Conservation (phyloP, 192 early-diverging fungal genomes). For the Coemansia sp. region DNA sequence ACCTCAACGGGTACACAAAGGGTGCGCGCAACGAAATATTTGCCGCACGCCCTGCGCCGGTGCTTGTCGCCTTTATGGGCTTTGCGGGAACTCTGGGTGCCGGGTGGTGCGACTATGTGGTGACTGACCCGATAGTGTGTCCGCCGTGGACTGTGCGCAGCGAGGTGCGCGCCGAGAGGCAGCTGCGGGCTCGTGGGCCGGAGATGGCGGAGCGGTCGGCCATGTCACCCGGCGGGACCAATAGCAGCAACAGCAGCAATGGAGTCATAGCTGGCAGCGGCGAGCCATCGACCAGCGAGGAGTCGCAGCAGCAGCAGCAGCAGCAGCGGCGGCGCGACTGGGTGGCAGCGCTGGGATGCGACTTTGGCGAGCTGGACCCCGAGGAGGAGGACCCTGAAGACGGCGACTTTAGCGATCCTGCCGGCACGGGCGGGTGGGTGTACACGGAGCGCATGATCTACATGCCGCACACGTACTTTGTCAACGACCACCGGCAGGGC, state of each 20-base stretch:
- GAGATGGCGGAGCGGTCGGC: slow-evolving; percentile 21
- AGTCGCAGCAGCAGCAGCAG: slow-evolving; percentile 9
- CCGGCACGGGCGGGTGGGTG: slow-evolving; percentile 57
- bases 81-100: slow-evolving; percentile 91
- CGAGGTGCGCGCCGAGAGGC: slow-evolving; percentile 53
- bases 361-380: slow-evolving; percentile 50
- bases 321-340: slow-evolving; percentile 37
- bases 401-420: slow-evolving; percentile 20
- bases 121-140: slow-evolving; percentile 70
- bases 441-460: slow-evolving; percentile 88
- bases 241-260: slow-evolving; percentile 6
- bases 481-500: slow-evolving; percentile 90
- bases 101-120: slow-evolving; percentile 80
- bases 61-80: slow-evolving; percentile 90
- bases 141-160: slow-evolving; percentile 65
- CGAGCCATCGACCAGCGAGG: too few relatives aligned
- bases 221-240: not conserved
- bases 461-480: slow-evolving; percentile 92
- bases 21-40: slow-evolving; percentile 92
- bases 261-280: too few relatives aligned
- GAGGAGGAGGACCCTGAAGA: slow-evolving; percentile 30
- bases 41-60: slow-evolving; percentile 83
- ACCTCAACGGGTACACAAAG: slow-evolving; percentile 97
- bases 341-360: slow-evolving; percentile 47
- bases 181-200: slow-evolving; percentile 7